These are phyloP conservation scores for Blastomyces silverae DNA, from an alignment of 2,329 filamentous ascomycete genomes.

Conservation along the genomic window DNA sequence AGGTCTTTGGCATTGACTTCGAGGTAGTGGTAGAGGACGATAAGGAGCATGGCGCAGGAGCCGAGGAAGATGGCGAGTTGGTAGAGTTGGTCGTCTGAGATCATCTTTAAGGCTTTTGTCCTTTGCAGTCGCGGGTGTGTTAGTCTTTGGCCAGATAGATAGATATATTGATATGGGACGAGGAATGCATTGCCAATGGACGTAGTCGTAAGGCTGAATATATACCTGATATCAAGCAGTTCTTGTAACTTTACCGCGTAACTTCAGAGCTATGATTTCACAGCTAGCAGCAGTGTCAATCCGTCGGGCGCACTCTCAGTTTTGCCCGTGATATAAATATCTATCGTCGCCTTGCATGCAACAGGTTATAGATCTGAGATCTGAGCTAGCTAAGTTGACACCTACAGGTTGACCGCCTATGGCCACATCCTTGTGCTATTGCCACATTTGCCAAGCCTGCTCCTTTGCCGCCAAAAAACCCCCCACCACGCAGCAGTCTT, in stretches of 20 bases:
- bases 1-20: conserved; percentile 76
- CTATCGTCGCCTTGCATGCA: too few relatives aligned
- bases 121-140: neutral
- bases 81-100: conserved; percentile 88
- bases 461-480: neutral
- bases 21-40: conserved; percentile 92
- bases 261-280: neutral
- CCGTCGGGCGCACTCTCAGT: neutral
- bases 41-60: conserved; percentile 80
- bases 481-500: conserved; percentile 1
- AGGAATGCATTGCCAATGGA: neutral
- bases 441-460: neutral
- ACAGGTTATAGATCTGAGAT: neutral
- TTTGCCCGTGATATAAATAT: neutral
- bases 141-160: neutral
- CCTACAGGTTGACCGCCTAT: neutral
- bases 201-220: neutral
- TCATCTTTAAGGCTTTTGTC: conserved; percentile 58
- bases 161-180: neutral
- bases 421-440: neutral
- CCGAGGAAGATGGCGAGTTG: conserved; percentile 88
- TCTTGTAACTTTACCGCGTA: neutral
- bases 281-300: neutral
- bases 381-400: neutral
- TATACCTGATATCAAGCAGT: neutral